These are phyloP conservation scores for Craterostigma plantagineum DNA, from an alignment of 257 asterid species.

Conservation along the genomic window DNA sequence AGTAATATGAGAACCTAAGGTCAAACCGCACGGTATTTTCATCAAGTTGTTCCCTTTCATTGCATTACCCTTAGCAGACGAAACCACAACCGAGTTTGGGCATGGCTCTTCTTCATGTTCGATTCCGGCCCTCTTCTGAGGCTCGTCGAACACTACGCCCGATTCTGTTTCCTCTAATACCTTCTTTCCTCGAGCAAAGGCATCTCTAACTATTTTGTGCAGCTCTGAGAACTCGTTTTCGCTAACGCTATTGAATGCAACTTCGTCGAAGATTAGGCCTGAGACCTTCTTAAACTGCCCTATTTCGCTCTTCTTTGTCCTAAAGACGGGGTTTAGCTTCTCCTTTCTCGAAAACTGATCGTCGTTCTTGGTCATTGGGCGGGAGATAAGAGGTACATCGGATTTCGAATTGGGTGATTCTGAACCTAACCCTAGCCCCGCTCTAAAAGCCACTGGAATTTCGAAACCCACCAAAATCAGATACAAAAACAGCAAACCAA, in stretches of 20 bases:
- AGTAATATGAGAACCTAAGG: conserved; percentile 83
- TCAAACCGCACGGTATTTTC: conserved; percentile 77
- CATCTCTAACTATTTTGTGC: conserved; percentile 53
- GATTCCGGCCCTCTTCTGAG: conserved; percentile 16
- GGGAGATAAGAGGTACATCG: conserved; percentile 16
- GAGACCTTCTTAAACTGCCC: conserved; percentile 42
- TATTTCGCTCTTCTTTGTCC: conserved; percentile 18
- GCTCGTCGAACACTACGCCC: conserved; percentile 37
- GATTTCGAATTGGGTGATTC: conserved; percentile 40
- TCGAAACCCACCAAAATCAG: conserved; percentile 45
- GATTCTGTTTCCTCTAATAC: conserved; percentile 44
- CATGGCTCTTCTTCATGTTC: conserved; percentile 31
- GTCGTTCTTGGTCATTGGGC: conserved; percentile 17
- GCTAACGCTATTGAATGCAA: conserved; percentile 30
- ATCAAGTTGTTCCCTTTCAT: conserved; percentile 24
- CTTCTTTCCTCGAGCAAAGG: conserved; percentile 54
- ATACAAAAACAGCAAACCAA: conserved; percentile 55
- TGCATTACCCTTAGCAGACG: conserved; percentile 29
- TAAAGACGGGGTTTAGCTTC: conserved; percentile 16
- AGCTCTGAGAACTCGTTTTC: conserved; percentile 53
- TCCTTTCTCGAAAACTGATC: conserved; percentile 19
- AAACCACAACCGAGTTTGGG: conserved; percentile 35
- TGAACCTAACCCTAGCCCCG: conserved; percentile 47
- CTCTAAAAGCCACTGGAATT: conserved; percentile 64
- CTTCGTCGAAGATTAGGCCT: conserved; percentile 42